Conservation (phyloP, 1,284 basidiomycete species). For the Inonotus obliquus region DNA sequence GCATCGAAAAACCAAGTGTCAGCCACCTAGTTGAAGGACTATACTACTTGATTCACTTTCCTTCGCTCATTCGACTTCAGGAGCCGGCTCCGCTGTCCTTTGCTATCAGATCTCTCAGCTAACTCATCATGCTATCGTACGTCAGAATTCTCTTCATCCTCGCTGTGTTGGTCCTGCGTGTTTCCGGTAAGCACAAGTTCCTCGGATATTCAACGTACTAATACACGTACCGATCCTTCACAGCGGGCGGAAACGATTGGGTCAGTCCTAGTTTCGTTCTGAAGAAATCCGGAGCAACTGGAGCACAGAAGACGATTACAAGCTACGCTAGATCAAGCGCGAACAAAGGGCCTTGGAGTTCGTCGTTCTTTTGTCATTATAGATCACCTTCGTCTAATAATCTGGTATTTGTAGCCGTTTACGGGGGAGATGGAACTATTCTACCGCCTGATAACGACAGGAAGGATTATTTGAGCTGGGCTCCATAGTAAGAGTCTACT, state of each 20-base stretch:
- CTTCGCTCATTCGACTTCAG: too few relatives aligned
- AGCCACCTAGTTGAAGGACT: too few relatives aligned
- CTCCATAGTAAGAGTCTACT: constrained; percentile 43
- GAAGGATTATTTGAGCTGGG: constrained; percentile 52
- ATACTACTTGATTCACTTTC: too few relatives aligned
- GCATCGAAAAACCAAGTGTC: too few relatives aligned
- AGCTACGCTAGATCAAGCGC: constrained; percentile 27
- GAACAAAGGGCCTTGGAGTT: constrained; percentile 36
- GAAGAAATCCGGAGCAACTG: constrained; percentile 22
- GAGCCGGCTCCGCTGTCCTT: too few relatives aligned
- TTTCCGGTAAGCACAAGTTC: too few relatives aligned
- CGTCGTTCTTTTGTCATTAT: constrained; percentile 13
- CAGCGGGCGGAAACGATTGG: constrained; percentile 33
- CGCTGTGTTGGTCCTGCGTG: too few relatives aligned
- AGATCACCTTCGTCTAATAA: background rate
- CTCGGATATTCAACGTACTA: too few relatives aligned
- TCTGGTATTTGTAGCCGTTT: constrained; percentile 31
- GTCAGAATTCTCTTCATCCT: too few relatives aligned
- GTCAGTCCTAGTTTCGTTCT: constrained; percentile 30
- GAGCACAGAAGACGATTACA: constrained; percentile 32
- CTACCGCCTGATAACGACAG: constrained; percentile 39
- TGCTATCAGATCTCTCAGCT: too few relatives aligned
- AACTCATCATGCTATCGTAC: too few relatives aligned
- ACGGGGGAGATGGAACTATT: constrained; percentile 32
- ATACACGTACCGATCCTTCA: too few relatives aligned